Percentiles rank a stretch among this genome's conserved stretches.
These are phyloP conservation scores for Penicillium sp. DNA, from an alignment of 2,329 filamentous ascomycete genomes.

Conservation along the genomic window DNA sequence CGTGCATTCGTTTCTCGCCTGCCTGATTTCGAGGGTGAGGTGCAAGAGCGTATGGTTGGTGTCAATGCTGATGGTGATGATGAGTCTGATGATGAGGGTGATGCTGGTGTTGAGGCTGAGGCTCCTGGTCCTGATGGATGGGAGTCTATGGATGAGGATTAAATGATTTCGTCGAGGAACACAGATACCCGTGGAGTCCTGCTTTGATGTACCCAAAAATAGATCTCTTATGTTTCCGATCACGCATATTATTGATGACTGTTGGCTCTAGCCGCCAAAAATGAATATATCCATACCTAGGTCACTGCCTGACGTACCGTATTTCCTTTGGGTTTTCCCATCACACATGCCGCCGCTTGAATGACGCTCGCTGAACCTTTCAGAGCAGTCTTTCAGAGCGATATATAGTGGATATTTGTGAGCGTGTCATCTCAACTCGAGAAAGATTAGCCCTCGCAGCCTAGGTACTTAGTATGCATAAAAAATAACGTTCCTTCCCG, in stretches of 20 bases:
- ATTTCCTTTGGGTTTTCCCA: no score
- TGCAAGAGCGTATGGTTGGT: constrained; percentile 74
- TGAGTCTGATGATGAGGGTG: constrained; percentile 66
- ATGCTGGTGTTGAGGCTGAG: constrained; percentile 50
- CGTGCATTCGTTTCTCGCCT: constrained; percentile 77
- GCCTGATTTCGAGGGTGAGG: constrained; percentile 60
- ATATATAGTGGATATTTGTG: no score
- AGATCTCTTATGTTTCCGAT: constrained; percentile 14
- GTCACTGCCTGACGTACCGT: no score
- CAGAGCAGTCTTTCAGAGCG: no score
- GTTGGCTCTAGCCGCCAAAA: background rate
- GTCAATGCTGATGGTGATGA: constrained; percentile 66
- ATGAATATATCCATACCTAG: background rate
- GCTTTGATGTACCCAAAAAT: constrained; percentile 23
- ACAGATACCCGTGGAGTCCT: constrained; percentile 25
- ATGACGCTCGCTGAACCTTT: no score
- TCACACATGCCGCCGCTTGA: no score
- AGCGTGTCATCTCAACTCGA: no score
- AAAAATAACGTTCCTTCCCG: no score
- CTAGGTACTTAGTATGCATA: no score
- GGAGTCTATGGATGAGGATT: constrained; percentile 59
- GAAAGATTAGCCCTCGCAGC: no score
- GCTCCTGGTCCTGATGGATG: constrained; percentile 53
- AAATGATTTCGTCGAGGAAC: constrained; percentile 11
- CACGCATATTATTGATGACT: background rate